Conservation (phyloP, 345 rosid genomes). For the Dipteronia dyeriana region DNA sequence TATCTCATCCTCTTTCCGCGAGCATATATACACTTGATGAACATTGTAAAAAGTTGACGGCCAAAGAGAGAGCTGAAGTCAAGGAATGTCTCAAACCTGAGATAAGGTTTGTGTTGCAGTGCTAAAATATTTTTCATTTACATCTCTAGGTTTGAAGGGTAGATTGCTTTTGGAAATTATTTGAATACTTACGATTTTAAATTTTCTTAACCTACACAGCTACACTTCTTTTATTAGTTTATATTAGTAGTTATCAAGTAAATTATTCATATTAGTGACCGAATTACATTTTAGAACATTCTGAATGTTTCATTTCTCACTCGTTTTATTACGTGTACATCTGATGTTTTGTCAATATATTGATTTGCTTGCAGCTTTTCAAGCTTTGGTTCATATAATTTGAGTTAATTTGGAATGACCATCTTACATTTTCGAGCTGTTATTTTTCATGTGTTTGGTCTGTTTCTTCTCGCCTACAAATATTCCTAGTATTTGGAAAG, state of each 20-base stretch:
- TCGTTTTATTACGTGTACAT: background rate
- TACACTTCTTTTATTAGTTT: background rate
- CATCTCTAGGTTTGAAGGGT: background rate
- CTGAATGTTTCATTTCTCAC: background rate
- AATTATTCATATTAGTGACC: background rate
- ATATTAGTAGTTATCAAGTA: background rate
- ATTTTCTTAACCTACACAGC: background rate
- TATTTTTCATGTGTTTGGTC: background rate
- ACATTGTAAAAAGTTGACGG: conserved; percentile 51
- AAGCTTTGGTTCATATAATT: background rate
- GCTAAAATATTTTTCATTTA: background rate
- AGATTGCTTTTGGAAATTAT: background rate
- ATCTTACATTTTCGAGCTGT: background rate
- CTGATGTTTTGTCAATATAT: background rate
- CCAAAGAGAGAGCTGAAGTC: conserved; percentile 42
- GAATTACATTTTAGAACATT: background rate
- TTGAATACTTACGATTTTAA: background rate
- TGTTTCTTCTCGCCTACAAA: background rate
- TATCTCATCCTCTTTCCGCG: conserved; percentile 77
- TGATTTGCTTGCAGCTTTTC: background rate
- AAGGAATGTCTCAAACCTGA: conserved; percentile 61
- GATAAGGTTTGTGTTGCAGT: conserved; percentile 63
- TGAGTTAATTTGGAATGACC: background rate
- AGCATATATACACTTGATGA: conserved; percentile 69
- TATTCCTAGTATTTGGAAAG: background rate